Evolutionary conservation across 2,329 filamentous ascomycete genomes (phyloP).

Genomic region (Sclerotinia borealis): DNA sequence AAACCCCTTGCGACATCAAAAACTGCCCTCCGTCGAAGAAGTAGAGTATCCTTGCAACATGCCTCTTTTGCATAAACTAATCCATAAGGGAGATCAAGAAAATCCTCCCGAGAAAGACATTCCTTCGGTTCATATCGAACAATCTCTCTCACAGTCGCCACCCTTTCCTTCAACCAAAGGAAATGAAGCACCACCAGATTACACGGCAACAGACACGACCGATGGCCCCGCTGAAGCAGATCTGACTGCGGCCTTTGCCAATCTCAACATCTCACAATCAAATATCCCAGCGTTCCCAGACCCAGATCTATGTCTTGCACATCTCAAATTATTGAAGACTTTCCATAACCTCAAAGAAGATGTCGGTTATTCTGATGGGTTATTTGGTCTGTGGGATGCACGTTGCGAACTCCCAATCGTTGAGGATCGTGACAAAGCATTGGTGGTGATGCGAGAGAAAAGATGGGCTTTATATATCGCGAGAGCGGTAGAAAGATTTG

Average conservation of each 20-base stretch:
- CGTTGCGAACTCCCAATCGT: constrained; percentile 28
- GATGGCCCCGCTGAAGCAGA: constrained; percentile 16
- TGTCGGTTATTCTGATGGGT: constrained; percentile 57
- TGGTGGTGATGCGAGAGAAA: constrained; percentile 58
- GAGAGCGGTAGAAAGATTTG: constrained; percentile 61
- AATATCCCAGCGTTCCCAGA: constrained; percentile 34
- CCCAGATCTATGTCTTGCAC: constrained; percentile 58
- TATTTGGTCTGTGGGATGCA: constrained; percentile 57
- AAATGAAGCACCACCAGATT: constrained; percentile 18
- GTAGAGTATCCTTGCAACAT: not conserved
- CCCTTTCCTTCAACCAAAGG: not conserved
- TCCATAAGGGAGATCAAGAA: not conserved
- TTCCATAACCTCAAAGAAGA: constrained; percentile 62
- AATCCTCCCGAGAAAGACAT: not conserved
- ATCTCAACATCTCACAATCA: constrained; percentile 33
- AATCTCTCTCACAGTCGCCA: not conserved
- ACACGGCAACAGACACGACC: constrained; percentile 17
- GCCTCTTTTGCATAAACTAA: not conserved
- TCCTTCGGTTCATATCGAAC: not conserved
- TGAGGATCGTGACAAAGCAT: constrained; percentile 33
- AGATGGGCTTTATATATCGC: constrained; percentile 65
- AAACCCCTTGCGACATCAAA: not conserved
- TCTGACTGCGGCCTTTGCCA: constrained; percentile 34
- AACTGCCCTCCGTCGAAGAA: not conserved
- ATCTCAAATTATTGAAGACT: constrained; percentile 66